Base-by-base conservation (phyloP, 2,329 filamentous ascomycete genomes). In the Cadophora gregata region DNA sequence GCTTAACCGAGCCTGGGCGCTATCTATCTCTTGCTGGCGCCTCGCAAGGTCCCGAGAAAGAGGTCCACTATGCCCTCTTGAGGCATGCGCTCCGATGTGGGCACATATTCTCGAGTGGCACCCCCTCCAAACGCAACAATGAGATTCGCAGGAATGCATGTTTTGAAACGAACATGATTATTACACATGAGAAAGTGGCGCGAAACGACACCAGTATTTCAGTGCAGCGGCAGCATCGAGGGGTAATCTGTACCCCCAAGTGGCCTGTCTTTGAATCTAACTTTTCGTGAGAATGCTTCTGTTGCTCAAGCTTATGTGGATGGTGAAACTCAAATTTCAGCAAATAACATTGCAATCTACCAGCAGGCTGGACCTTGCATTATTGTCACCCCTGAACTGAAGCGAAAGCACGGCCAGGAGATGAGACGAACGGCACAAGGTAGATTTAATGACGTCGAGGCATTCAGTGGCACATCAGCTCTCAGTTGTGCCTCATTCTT, bases 1-100 rank as follows among this genome's bases (percentile, higher is more conserved):
- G 42, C 58, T 10, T 45, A 60, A 48, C 24, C 58, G 58, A 29
- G 58, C 58, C 58, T 60, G 25, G 38, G 58, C 58, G 25, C 25
- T 33, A 29, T 60, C 16, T 60, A 60, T 60, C 38, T 48, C 24
- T 29, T 47, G 58, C 58, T 31, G 24, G 38, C 24, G 38, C 58
- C 38, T 38, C 38, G 24, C 42, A 45, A 48, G 58, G 58, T 47
- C 36, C 58, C 38, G 58, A 60, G 16, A 60, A 60, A 29, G 29
- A 47, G 38, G 42, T 33, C 36, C 19, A 24, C 38, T 45, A 45
- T 14, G 19, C 42, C 58, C 10, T 10, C 19, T 60, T 47, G 9
- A 25, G 29, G 29, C 38, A 38, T 24, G 42, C 38, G 38, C 24
- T 60, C 38, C 36, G 58, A 33, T 27, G 16, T 31, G 19, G 14